Conservation (phyloP, 306 rosid species). For the Vachellia collinsii region DNA sequence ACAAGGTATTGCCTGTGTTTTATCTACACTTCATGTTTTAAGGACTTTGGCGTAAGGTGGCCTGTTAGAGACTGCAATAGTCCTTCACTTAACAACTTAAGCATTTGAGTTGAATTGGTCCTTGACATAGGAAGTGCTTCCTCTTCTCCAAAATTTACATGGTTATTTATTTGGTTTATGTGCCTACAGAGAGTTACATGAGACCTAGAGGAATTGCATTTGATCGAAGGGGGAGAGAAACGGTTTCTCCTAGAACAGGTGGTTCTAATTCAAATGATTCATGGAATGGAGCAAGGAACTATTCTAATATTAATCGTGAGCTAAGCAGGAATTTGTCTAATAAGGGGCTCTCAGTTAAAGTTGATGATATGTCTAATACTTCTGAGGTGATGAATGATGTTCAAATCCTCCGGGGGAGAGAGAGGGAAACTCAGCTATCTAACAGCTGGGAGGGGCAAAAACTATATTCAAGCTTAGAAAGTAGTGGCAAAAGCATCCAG, state of each 20-base stretch:
- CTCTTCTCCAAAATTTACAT: slow-evolving; percentile 10
- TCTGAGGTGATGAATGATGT: slow-evolving; percentile 60
- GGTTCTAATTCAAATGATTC: slow-evolving; percentile 66
- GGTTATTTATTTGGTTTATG: slow-evolving; percentile 31
- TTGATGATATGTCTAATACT: slow-evolving; percentile 58
- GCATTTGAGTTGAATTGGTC: not conserved
- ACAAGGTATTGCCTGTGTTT: not conserved
- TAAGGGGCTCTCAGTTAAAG: slow-evolving; percentile 71
- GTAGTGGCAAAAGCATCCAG: slow-evolving; percentile 50
- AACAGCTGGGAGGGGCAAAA: slow-evolving; percentile 76
- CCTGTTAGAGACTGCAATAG: not conserved
- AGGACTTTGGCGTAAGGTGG: not conserved
- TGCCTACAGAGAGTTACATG: slow-evolving; percentile 66
- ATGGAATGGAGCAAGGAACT: slow-evolving; percentile 77
- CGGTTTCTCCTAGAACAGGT: slow-evolving; percentile 75
- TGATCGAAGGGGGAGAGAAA: slow-evolving; percentile 80
- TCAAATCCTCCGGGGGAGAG: slow-evolving; percentile 72
- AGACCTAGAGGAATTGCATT: slow-evolving; percentile 77
- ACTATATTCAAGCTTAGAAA: slow-evolving; percentile 55
- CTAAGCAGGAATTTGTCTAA: slow-evolving; percentile 64
- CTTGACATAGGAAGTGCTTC: not conserved
- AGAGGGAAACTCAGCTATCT: slow-evolving; percentile 63
- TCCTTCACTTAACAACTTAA: not conserved
- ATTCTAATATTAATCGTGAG: slow-evolving; percentile 63
- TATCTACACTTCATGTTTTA: not conserved